These are phyloP conservation scores for Monilinia fructicola DNA, from an alignment of 2,329 filamentous ascomycete genomes.

Conservation along the genomic window DNA sequence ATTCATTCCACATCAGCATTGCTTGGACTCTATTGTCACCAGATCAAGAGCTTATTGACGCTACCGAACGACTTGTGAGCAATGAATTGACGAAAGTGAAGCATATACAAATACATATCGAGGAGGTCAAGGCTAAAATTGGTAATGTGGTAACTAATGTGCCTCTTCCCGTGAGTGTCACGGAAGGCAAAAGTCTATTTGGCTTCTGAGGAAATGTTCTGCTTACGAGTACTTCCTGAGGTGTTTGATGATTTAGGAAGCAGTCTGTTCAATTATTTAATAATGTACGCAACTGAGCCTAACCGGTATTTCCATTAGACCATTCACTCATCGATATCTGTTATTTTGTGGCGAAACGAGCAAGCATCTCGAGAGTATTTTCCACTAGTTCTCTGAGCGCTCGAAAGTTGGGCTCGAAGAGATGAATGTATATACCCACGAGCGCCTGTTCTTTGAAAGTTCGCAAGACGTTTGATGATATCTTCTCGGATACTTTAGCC, in stretches of 20 bases:
- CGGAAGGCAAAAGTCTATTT: constrained; percentile 33
- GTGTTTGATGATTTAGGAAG: neutral
- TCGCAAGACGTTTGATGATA: neutral
- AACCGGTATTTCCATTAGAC: neutral
- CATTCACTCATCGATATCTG: neutral
- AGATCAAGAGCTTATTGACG: constrained; percentile 44
- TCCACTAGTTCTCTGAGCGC: neutral
- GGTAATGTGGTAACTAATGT: constrained; percentile 65
- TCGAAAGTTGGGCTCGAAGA: neutral
- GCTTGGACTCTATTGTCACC: constrained; percentile 73
- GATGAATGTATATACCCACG: neutral
- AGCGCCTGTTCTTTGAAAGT: neutral
- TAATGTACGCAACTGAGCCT: neutral
- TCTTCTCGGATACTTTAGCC: neutral
- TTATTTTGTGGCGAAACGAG: neutral
- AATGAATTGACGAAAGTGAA: constrained; percentile 11
- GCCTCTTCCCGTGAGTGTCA: constrained; percentile 39
- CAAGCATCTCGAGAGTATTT: neutral
- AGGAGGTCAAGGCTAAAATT: constrained; percentile 70
- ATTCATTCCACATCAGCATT: constrained; percentile 82
- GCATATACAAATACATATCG: constrained; percentile 53
- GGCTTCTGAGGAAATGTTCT: constrained; percentile 25
- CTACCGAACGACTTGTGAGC: constrained; percentile 39
- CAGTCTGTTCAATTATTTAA: neutral
- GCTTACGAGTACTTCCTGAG: neutral